Evolutionary conservation across 768 basidiomycete genomes (phyloP), one percentile per base, ranked within the genome.

Genomic region (Dioszegia aurantiaca): DNA sequence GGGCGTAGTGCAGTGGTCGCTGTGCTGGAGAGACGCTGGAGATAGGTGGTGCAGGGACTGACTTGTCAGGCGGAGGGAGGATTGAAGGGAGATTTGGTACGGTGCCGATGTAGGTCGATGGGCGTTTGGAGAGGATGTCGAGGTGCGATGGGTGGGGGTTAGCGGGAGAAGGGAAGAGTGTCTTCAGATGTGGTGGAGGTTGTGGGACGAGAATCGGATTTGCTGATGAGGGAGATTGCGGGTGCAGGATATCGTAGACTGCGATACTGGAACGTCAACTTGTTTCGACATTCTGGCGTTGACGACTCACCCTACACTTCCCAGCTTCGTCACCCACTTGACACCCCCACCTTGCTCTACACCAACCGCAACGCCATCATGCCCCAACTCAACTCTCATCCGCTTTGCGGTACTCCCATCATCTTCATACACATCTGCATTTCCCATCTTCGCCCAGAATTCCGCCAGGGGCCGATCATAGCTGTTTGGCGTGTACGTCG

Each of bases 401-500:
- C 60, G 56, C 46, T 66, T 69, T 42, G 66, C 61, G 21, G 55
- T 48, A 17, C 19, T 21, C 17, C 63, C 64, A 41, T 68, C 65
- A 19, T 64, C 63, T 44, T 56, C 59, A 55, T 60, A 64, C 33
- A 56, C 17, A 30, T 56, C 51, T 39, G 59, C 56, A 31, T 45
- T 58, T 37, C 85, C 84, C 1, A 89, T 87, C 36, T 82, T 85
- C 6, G 81, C 82, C 79, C 94, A 97, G 10, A 83, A 74, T 4
- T 83, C 78, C 70, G 94, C 92, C 12, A 86, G 68, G 8, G 82
- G 78, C 62, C 82, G 84, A 72, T 93, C 89, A 75, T 87, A 85
- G 70, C 87, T 90, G 74, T 93, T 93, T 4, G 94, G 91, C 0
- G 91, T 90, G 75, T 97, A 97, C 0, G 86, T 84, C 0, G 93